phyloP scores from a whole-genome alignment of 2,329 filamentous ascomycete genomes.

The Botrytis tulipae region DNA sequence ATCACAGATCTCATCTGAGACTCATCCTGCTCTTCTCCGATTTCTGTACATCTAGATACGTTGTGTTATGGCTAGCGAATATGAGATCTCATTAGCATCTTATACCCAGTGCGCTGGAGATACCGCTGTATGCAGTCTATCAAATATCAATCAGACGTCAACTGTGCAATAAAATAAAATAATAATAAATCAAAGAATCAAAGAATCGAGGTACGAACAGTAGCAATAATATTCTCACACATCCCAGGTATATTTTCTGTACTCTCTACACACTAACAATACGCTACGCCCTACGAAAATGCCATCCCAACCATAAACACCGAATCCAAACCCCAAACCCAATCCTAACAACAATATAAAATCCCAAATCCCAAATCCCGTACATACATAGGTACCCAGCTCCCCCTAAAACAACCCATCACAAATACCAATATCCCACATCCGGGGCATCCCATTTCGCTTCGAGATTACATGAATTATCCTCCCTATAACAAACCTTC shows the following conservation, averaged over 20 bases:
- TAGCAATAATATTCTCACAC: not conserved
- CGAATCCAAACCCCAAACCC: not conserved
- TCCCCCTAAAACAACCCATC: no score
- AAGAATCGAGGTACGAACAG: not conserved
- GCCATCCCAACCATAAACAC: not conserved
- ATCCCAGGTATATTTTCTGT: not conserved
- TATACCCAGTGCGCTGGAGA: no score
- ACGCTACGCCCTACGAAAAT: not conserved
- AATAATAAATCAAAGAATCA: not conserved
- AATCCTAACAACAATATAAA: no score
- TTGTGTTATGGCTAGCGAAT: not conserved
- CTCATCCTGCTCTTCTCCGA: not conserved
- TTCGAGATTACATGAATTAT: not conserved
- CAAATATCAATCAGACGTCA: not conserved
- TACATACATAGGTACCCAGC: not conserved
- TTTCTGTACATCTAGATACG: not conserved
- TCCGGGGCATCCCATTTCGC: not conserved
- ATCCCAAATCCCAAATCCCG: not conserved
- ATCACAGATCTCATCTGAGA: not conserved
- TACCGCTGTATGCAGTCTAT: no score
- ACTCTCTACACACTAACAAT: not conserved
- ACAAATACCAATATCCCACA: slow-evolving; percentile 9
- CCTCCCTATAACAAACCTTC: not conserved
- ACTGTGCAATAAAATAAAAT: not conserved
- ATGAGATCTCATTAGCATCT: rapidly evolving